Base-by-base conservation (phyloP, 2,329 filamentous ascomycete genomes). In the Trichophyton simii region DNA sequence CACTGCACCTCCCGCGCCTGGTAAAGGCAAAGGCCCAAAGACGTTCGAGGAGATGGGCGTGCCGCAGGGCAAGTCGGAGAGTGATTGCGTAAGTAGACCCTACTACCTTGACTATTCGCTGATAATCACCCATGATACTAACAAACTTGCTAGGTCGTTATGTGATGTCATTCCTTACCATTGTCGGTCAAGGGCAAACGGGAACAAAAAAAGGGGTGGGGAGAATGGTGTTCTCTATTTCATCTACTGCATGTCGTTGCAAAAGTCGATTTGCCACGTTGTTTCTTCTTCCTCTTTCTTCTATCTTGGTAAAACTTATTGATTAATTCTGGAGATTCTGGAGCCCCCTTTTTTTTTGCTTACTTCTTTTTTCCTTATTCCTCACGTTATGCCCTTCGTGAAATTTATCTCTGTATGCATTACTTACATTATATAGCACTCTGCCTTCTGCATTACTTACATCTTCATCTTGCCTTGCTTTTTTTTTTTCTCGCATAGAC, bases 11-110 rank as follows among this genome's bases (percentile, higher is more conserved):
- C 41, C 62, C 46, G 60, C 65, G 48, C 72, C 82, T 34, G 82
- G 81, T 58, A 89, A 91, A 36, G 82, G 81, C 58, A 89, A 91
- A 71, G 94, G 92, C 9, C 92, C 94, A 0, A 89, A 94, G 68
- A 97, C 94, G 0, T 99, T 99, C 73, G 92, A 96, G 72, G 91
- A 95, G 72, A 99, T 99, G 94, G 94, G 94, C 44, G 92, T 99
- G 68, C 89, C 91, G 5, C 82, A 86, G 68, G 85, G 81, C 57
- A 91, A 94, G 74, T 82, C 86, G 64, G 89, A 96, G n/a, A 83
- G 83, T 66, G 91, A 97, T 75, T 99, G 92, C 79, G 91, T 96
- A 84, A 78, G 82, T 78, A 22, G 28, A 20, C 1, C 18, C 4
- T 38, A 13, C 34, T 13, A 15, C 38, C 44, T 13, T 15, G 3